Percentiles rank a stretch among this genome's conserved stretches.
Conservation (phyloP, 768 basidiomycete species). For the Russula virescens region DNA sequence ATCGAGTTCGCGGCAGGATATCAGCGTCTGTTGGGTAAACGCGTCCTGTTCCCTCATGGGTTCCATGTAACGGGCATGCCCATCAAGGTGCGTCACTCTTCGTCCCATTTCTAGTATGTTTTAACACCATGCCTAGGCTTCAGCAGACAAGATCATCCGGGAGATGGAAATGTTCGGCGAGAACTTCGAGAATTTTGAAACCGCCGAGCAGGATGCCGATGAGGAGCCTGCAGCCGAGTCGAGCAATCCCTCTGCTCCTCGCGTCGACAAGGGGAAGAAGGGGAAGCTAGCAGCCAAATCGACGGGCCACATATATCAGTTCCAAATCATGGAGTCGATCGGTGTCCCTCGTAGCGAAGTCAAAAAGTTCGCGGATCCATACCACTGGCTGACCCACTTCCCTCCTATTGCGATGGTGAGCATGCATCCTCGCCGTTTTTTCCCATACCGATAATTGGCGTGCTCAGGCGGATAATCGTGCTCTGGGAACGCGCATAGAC, state of each 20-base stretch:
- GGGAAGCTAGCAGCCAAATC: conserved; percentile 91
- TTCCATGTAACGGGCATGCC: conserved; percentile 99
- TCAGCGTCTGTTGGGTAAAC: conserved; percentile 91
- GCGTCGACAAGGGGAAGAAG: conserved; percentile 84
- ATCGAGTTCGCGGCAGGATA: conserved; percentile 96
- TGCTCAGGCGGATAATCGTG: conserved; percentile 60
- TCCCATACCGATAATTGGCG: conserved; percentile 24
- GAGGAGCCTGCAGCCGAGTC: conserved; percentile 38
- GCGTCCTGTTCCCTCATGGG: conserved; percentile 93
- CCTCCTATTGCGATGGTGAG: conserved; percentile 86
- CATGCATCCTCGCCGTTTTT: background rate
- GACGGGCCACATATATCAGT: conserved; percentile 92
- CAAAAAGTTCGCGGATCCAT: conserved; percentile 95
- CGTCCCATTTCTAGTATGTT: background rate
- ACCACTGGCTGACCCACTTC: conserved; percentile 89
- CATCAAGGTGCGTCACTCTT: conserved; percentile 73
- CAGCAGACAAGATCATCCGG: conserved; percentile 95
- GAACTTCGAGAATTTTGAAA: conserved; percentile 71
- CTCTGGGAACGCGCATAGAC: conserved; percentile 92
- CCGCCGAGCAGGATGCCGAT: conserved; percentile 42
- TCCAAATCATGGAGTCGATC: conserved; percentile 97
- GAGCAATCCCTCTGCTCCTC: conserved; percentile 36
- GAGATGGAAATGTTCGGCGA: conserved; percentile 95
- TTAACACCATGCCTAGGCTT: conserved; percentile 50
- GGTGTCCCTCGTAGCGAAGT: conserved; percentile 84